Conservation (phyloP, 78 protist species). For the Speleostelium caveatum region DNA sequence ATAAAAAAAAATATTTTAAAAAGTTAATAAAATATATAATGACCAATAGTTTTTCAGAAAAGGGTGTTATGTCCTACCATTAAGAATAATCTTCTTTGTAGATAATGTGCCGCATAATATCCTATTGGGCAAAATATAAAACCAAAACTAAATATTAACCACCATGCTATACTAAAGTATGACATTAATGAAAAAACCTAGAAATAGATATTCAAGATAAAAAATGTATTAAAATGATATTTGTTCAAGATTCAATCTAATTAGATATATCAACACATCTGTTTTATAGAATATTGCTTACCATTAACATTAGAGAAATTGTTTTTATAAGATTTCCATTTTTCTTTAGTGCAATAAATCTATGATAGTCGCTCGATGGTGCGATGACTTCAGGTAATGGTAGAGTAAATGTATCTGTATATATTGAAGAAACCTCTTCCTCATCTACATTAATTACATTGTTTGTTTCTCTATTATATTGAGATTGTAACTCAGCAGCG, state of each 20-base stretch:
- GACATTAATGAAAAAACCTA: conserved; percentile 62
- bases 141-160: conserved; percentile 68
- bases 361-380: conserved; percentile 22
- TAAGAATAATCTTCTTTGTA: conserved; percentile 17
- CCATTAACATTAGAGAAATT: conserved; percentile 30
- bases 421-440: not conserved
- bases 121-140: conserved; percentile 40
- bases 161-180: conserved; percentile 66
- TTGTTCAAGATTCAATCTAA: too few relatives aligned
- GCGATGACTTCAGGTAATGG: conserved; percentile 22
- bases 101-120: conserved; percentile 29
- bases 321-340: conserved; percentile 40
- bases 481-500: conserved; percentile 38
- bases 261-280: too few relatives aligned
- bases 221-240: too few relatives aligned
- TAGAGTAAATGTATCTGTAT: not conserved
- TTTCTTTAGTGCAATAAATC: conserved; percentile 29
- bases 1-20: not conserved
- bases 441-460: not conserved
- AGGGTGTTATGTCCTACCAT: conserved; percentile 2
- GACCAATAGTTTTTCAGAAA: not conserved
- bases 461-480: conserved; percentile 21
- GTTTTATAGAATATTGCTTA: too few relatives aligned
- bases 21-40: not conserved
- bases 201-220: too few relatives aligned